Base-by-base conservation (phyloP, 768 basidiomycete genomes). In the Gymnopilus junonius region DNA sequence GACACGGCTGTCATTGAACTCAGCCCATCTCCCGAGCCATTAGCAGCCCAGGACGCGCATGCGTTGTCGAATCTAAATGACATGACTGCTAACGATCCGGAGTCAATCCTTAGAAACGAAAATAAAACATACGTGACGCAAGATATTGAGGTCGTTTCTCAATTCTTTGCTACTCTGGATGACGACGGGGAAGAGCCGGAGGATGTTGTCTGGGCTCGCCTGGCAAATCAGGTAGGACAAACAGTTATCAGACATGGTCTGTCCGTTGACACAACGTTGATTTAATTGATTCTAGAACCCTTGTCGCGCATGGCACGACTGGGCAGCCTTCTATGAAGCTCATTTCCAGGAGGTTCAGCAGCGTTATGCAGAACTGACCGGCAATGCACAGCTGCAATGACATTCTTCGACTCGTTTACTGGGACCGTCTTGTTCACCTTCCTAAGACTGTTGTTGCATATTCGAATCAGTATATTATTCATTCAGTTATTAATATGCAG, bases 321-420 rank as follows among this genome's bases (percentile, higher is more conserved):
- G 87, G 87, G 78, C 80, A 45, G 76, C 76, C 32, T 88, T 87
- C 67, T 87, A 87, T 66, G 74, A 76, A 40, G 72, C 75, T 31
- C 77, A 85, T 61, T 70, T 79, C 54, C 62, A 73, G 20, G 74
- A 80, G 42, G 81, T 87, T 23, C 76, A 76, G 58, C 68, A 71
- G 51, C 78, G 81, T 32, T 84, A 83, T 50, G 73, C 23, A 29
- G 63, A 64, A 32, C 53, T 64, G 23, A 42, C 21, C n/a, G 35
- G 27, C 23, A 59, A 21, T 39, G 23, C 23, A 10, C 54, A 17
- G 35, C 10, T 37, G 23, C 23, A 37, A 23, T 39, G 34, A 39
- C 25, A 27, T 27, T 14, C 11, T 12, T 34, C 7, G 29, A 1
- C 32, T 8, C 3, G n/a, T 34, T 11, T 11, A 12, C 10, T 54